Evolutionary conservation across 148 eudicot species (phyloP), one percentile per base, ranked within the genome.

Genomic region (Linanthus parryae): DNA sequence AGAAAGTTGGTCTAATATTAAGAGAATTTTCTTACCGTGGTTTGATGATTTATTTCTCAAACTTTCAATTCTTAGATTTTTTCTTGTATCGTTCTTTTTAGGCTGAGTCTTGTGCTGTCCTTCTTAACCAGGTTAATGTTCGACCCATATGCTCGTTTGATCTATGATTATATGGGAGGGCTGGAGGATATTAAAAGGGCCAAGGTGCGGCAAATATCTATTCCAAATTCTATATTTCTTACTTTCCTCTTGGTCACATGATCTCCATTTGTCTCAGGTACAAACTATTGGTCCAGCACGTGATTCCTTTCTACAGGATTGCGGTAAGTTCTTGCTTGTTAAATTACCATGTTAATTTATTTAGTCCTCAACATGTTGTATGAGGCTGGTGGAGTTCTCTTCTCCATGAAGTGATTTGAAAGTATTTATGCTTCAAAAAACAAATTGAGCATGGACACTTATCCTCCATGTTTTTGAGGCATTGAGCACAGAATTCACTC

Each of bases 91-190:
- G 7, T 25, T 13, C 36, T 10, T 29, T 52, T 3, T 21, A 41
- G 7, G 20, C 5, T 30, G 16, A 33, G 13, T 30, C 17, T 5
- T 19, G 20, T 13, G 25, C 1, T 26, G 35, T 55, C 17, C 19
- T 3, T 59, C 17, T 42, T 33, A 7, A 29, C 2, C 65, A 78
- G 83, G 54, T 81, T 91, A 73, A 78, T 91, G 83, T 83, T 85
- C 69, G 95, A 91, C 71, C 98, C 98, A n/a, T 86, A 56, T 54
- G 78, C 72, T 34, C 74, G 73, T 51, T 19, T 79, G 55, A 68
- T 91, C 16, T 91, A 81, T 52, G 98, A 91, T 63, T 91, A 91
- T 61, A 37, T 70, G 29, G 89, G 87, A 41, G 98, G 94, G 53
- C 35, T 91, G 45, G 74, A 76, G 53, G 98, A 91, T 64, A 67